These are phyloP conservation scores for Mortierella alpina DNA, from an alignment of 192 early-diverging fungal genomes.

Conservation along the genomic window DNA sequence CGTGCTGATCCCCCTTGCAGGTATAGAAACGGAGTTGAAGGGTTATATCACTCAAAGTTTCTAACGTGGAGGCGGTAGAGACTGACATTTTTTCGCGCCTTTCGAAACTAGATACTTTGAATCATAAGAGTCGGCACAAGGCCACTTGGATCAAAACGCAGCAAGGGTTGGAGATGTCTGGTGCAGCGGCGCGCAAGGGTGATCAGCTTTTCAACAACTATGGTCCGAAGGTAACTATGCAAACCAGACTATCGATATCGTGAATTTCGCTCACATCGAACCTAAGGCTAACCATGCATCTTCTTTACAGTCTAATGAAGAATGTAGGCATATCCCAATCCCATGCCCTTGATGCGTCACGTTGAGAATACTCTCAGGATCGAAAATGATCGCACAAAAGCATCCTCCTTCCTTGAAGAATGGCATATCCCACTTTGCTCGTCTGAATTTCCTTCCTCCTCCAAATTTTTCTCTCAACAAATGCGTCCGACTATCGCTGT, in stretches of 20 bases:
- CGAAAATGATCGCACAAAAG: too few relatives aligned
- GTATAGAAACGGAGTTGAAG: not conserved
- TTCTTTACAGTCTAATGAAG: constrained; percentile 69
- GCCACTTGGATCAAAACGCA: constrained; percentile 64
- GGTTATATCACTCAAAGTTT: not conserved
- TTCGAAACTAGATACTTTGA: constrained; percentile 62
- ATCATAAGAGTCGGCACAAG: constrained; percentile 67
- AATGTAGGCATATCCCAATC: constrained; percentile 55
- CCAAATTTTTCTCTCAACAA: not conserved
- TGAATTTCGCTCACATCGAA: not conserved
- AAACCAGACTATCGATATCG: constrained; percentile 20
- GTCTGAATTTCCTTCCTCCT: constrained; percentile 10
- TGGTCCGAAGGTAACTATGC: constrained; percentile 65
- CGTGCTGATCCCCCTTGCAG: constrained; percentile 69
- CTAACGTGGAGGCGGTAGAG: not conserved
- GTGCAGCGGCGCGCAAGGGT: constrained; percentile 49
- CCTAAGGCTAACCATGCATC: not conserved
- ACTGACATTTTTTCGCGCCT: not conserved
- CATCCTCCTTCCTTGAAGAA: not conserved
- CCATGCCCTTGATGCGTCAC: not conserved
- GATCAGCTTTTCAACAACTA: constrained; percentile 74
- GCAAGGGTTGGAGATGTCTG: constrained; percentile 30
- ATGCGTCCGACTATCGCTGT: not conserved
- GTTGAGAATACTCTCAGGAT: not conserved
- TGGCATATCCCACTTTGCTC: not conserved